A percentile compares a stretch with the other conserved stretches of the same genome.
Conservation (phyloP, 306 rosid genomes). For the Carpinus fangiana region DNA sequence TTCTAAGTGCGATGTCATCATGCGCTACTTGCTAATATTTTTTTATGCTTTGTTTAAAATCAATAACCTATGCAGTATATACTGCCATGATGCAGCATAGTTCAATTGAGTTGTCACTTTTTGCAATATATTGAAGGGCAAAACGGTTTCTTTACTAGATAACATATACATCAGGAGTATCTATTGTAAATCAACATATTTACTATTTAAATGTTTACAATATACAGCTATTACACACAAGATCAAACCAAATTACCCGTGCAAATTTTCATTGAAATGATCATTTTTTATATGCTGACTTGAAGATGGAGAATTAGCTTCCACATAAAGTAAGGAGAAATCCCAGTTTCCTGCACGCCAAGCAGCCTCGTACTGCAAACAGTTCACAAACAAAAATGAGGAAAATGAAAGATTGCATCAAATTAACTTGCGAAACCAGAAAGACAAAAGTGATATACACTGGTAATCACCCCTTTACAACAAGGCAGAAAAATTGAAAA, state of each 20-base stretch:
- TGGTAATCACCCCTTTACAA: not conserved
- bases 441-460: not conserved
- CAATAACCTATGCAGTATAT: not conserved
- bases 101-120: not conserved
- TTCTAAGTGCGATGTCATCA: not conserved
- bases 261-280: constrained; percentile 79
- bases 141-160: not conserved
- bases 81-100: not conserved
- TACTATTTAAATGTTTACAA: not conserved
- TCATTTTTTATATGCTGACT: constrained; percentile 45
- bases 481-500: not conserved
- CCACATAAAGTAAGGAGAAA: constrained; percentile 60
- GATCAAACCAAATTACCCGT: constrained; percentile 56
- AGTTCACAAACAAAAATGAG: not conserved
- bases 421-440: not conserved
- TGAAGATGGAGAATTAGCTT: constrained; percentile 38
- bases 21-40: not conserved
- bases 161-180: not conserved
- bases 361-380: constrained; percentile 80
- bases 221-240: not conserved
- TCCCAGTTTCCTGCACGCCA: constrained; percentile 99
- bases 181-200: not conserved
- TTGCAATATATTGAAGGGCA: not conserved
- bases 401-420: not conserved
- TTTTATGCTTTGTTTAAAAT: not conserved